Percentiles rank a stretch among this genome's conserved stretches.
These are phyloP conservation scores for Gossypium australe DNA, from an alignment of 345 rosid species.

Conservation along the genomic window DNA sequence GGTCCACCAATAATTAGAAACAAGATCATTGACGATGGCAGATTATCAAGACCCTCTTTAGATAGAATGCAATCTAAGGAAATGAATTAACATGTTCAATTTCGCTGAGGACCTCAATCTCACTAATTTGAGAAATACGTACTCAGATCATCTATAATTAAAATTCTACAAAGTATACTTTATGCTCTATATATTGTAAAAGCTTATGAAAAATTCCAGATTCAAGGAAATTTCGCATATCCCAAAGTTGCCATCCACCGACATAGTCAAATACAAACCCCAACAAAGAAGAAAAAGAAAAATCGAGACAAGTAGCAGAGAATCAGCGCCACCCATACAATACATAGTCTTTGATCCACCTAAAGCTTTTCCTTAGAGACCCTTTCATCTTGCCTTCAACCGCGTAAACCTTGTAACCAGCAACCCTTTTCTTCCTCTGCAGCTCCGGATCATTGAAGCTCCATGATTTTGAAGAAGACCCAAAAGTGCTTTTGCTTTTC, in stretches of 20 bases:
- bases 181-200: background rate
- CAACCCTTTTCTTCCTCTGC: constrained; percentile 91
- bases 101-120: background rate
- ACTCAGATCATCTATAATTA: background rate
- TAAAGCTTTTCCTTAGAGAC: constrained; percentile 74
- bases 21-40: background rate
- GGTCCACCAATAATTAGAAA: too few relatives aligned
- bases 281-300: background rate
- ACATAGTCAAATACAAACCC: too few relatives aligned
- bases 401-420: constrained; percentile 72
- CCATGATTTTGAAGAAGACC: constrained; percentile 54
- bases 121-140: background rate
- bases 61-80: background rate
- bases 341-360: constrained; percentile 81
- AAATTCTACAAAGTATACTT: background rate
- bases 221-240: too few relatives aligned
- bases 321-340: constrained; percentile 58
- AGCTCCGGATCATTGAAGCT: constrained; percentile 74
- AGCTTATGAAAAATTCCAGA: background rate
- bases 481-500: constrained; percentile 42
- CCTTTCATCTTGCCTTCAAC: constrained; percentile 92
- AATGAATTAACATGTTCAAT: background rate
- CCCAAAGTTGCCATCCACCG: too few relatives aligned
- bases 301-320: background rate
- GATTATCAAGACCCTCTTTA: background rate